Conservation (phyloP, 2,329 filamentous ascomycete species). For the Phoma herbarum region DNA sequence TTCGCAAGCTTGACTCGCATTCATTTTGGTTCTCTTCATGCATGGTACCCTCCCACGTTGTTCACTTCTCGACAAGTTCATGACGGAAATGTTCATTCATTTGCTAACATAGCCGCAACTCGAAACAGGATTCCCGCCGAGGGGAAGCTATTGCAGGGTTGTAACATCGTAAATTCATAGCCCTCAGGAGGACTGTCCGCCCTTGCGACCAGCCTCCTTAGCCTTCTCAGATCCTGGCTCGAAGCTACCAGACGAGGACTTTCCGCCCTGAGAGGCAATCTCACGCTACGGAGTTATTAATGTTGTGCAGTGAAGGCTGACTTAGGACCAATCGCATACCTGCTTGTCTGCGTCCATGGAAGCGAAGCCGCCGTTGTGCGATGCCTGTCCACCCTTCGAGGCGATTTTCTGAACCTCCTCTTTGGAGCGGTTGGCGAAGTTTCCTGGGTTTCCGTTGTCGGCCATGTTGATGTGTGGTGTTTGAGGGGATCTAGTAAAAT, state of each 20-base stretch:
- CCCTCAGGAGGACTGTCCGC: slow-evolving; percentile 47
- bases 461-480: slow-evolving; percentile 23
- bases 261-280: slow-evolving; percentile 65
- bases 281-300: slow-evolving; percentile 45
- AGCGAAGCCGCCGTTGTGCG: slow-evolving; percentile 50
- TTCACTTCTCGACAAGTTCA: no score
- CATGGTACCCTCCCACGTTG: background rate
- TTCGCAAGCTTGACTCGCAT: background rate
- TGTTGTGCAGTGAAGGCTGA: no score
- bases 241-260: slow-evolving; percentile 64
- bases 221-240: slow-evolving; percentile 63
- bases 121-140: background rate
- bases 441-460: slow-evolving; percentile 58
- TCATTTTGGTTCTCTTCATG: background rate
- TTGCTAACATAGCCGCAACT: background rate
- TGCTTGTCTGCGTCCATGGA: slow-evolving; percentile 47
- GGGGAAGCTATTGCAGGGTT: background rate
- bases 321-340: background rate
- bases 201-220: slow-evolving; percentile 64
- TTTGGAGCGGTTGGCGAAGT: slow-evolving; percentile 60
- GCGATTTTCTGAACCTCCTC: slow-evolving; percentile 58
- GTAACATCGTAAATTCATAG: background rate
- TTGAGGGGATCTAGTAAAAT: no score
- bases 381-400: slow-evolving; percentile 55
- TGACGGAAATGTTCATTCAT: background rate